Evolutionary conservation across 2,329 filamentous ascomycete genomes (phyloP), one percentile per base, ranked within the genome.

Genomic region (Stemphylium lycopersici): DNA sequence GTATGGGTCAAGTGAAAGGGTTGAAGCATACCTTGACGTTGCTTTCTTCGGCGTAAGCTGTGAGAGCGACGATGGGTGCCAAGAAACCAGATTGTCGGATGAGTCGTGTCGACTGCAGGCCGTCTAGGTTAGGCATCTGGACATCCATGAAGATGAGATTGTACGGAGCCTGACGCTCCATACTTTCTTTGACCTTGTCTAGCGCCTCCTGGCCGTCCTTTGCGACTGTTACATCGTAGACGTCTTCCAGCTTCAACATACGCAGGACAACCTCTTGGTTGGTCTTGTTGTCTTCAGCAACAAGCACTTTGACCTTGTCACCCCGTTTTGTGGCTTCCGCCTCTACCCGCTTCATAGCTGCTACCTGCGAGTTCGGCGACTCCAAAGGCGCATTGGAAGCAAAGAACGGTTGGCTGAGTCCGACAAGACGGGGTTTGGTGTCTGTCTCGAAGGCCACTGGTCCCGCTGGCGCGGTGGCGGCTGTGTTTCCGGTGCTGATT

Each of bases 101-200:
- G 31, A 96, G 79, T 8, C 88, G 84, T 0, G 93, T 96, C 41
- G 89, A 93, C 71, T 96, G 89, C 20, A 97, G 79, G 1, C 93
- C 93, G 68, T 96, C 92, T 12, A 97, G 83, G 59, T 95, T 96
- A 3, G 93, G 93, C 93, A 97, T 97, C 66, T 86, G 91, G 6
- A 96, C 89, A 67, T 97, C 93, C 93, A 96, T 97, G 70, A 96
- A 95, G 59, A 97, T 93, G 22, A 97, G 81, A 63, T 96, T 91
- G 70, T 93, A 96, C 2, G 84, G 83, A 49, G 84, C 81, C 47
- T 87, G 83, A 24, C 83, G 83, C 44, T 87, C 85, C 89, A 96
- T 95, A 59, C 87, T 89, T 13, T 86, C 86, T 71, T 91, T 93
- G 61, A 96, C 92, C 24, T 89, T 81, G 58, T 96, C 91, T 55